Conservation (phyloP, 1,139 yeast species). For the Dujonia santamariae region DNA sequence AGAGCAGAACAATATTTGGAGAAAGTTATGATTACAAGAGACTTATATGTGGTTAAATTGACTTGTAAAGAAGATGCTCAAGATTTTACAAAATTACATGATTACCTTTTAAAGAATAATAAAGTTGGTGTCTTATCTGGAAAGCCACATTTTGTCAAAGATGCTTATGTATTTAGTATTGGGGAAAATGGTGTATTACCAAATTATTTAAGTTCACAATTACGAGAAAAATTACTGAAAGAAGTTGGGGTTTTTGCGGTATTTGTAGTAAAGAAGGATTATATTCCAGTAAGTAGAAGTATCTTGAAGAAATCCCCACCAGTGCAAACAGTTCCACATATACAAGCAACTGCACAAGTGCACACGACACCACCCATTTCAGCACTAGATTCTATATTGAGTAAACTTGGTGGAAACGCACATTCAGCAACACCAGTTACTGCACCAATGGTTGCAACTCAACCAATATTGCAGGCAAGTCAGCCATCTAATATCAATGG, state of each 20-base stretch:
- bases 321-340: constrained; percentile 7
- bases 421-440: constrained; percentile 2
- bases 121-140: constrained; percentile 65
- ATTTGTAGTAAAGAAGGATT: constrained; percentile 46
- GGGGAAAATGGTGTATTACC: constrained; percentile 28
- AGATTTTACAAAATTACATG: constrained; percentile 47
- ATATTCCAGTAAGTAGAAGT: constrained; percentile 20
- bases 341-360: constrained; percentile 4
- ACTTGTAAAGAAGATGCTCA: constrained; percentile 18
- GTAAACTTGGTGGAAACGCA: constrained; percentile 16
- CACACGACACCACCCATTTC: constrained; percentile 1
- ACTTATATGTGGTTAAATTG: constrained; percentile 49
- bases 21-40: constrained; percentile 46
- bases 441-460: constrained; percentile 1
- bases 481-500: constrained; percentile 2
- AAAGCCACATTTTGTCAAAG: constrained; percentile 54
- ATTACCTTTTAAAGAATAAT: constrained; percentile 45
- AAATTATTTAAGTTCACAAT: constrained; percentile 16
- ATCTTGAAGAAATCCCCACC: constrained; percentile 17
- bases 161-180: constrained; percentile 58
- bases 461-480: constrained; percentile 1
- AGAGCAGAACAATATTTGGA: constrained; percentile 58
- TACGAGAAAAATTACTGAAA: not conserved
- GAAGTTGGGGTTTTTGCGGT: constrained; percentile 39
- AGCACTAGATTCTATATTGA: constrained; percentile 20